Percentiles rank a stretch among this genome's conserved stretches.
phyloP scores from a whole-genome alignment of 805 yeast species.

The Hanseniaspora taiwanica region DNA sequence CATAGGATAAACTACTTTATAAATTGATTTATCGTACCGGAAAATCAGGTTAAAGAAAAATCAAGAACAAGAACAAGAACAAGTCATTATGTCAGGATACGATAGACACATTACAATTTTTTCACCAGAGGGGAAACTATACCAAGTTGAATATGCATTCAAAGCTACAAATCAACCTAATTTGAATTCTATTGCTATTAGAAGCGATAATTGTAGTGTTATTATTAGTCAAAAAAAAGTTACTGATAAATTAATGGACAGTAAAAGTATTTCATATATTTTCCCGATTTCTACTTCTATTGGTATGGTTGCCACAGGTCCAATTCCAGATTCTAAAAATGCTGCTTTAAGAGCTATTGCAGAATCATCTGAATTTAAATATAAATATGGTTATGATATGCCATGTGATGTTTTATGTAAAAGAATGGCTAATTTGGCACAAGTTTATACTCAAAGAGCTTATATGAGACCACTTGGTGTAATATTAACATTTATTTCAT shows the following conservation, averaged over 20 bases:
- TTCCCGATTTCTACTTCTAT: slow-evolving; percentile 69
- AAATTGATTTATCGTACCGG: too few relatives aligned
- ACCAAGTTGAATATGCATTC: slow-evolving; percentile 96
- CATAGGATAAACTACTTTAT: too few relatives aligned
- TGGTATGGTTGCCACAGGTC: slow-evolving; percentile 89
- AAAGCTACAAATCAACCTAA: slow-evolving; percentile 91
- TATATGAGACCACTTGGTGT: slow-evolving; percentile 98
- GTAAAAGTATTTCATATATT: slow-evolving; percentile 73
- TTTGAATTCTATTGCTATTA: slow-evolving; percentile 76
- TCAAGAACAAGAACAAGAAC: background rate
- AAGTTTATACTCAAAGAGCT: slow-evolving; percentile 93
- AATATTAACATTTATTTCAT: slow-evolving; percentile 73
- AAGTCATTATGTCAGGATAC: slow-evolving; percentile 57
- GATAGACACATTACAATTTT: slow-evolving; percentile 98
- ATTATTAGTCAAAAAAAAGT: slow-evolving; percentile 90
- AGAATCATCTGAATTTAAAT: slow-evolving; percentile 93
- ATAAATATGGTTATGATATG: slow-evolving; percentile 92
- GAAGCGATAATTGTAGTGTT: slow-evolving; percentile 79
- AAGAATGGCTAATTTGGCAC: slow-evolving; percentile 91
- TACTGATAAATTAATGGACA: slow-evolving; percentile 86
- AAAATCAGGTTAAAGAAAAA: background rate
- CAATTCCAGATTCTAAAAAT: slow-evolving; percentile 90
- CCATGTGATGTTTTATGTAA: slow-evolving; percentile 88
- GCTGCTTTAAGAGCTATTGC: slow-evolving; percentile 80
- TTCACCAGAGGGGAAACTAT: slow-evolving; percentile 95